phyloP scores from a whole-genome alignment of 352 stramenopile genomes.

The Phytophthora chlamydospora region DNA sequence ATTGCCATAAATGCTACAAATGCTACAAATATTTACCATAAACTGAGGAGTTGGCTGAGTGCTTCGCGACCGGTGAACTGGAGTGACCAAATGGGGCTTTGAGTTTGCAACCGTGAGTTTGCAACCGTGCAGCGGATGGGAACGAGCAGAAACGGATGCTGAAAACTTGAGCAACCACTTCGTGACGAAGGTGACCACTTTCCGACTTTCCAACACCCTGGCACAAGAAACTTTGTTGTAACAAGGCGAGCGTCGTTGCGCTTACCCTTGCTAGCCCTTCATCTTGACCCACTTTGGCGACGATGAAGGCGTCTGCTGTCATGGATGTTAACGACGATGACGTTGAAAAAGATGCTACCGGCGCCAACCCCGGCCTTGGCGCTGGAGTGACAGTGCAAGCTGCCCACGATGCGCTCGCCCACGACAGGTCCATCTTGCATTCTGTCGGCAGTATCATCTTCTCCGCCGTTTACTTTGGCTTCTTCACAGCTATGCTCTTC shows the following conservation, averaged over 20 bases:
- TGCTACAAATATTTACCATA: too few species aligned
- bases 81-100: too few species aligned
- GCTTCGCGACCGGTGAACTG: too few species aligned
- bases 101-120: too few species aligned
- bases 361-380: background rate
- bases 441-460: constrained; percentile 41
- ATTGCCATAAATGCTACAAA: too few species aligned
- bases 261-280: too few species aligned
- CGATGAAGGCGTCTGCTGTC: background rate
- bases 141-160: background rate
- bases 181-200: background rate
- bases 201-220: background rate
- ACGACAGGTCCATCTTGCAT: constrained; percentile 43
- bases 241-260: too few species aligned
- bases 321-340: background rate
- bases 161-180: too few species aligned
- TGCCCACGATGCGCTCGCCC: constrained; percentile 26
- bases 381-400: constrained; percentile 14
- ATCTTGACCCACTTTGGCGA: constrained; percentile 5
- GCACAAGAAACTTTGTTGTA: background rate
- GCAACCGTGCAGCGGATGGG: background rate
- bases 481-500: constrained; percentile 57
- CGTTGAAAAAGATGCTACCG: background rate
- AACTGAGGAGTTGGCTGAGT: too few species aligned
- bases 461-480: constrained; percentile 40